Evolutionary conservation across 495 filamentous ascomycete genomes (phyloP).

Genomic region (Daldinia concentrica): DNA sequence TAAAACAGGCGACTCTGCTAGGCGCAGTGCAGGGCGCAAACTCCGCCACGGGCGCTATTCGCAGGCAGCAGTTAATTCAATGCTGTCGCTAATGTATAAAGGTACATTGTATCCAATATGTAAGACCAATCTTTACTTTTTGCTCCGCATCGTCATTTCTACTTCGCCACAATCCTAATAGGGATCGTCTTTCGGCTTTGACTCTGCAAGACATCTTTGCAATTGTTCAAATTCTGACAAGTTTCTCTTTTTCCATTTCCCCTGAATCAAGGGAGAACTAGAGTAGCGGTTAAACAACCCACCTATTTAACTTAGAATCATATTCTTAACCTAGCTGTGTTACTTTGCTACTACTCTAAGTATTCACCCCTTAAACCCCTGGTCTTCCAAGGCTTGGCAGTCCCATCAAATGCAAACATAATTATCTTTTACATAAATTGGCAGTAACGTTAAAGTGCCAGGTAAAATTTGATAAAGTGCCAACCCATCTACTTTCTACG

Average conservation of each 20-base stretch:
- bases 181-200: constrained; percentile 29
- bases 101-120: no score
- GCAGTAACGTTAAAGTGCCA: no score
- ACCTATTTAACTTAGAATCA: background rate
- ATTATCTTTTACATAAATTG: background rate
- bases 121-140: background rate
- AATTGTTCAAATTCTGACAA: background rate
- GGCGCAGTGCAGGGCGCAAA: background rate
- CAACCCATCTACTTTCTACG: no score
- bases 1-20: no score
- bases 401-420: background rate
- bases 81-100: no score
- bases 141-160: constrained; percentile 6
- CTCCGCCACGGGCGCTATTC: constrained; percentile 1
- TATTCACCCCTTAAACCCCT: background rate
- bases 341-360: background rate
- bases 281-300: background rate
- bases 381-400: constrained; percentile 1
- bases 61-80: constrained; percentile 19
- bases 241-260: constrained; percentile 12
- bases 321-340: background rate
- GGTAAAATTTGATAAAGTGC: no score
- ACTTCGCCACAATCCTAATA: constrained; percentile 34
- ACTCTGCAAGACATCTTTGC: background rate
- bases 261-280: background rate